A percentile compares a stretch with the other conserved stretches of the same genome.
These are phyloP conservation scores for Pichia inconspicua DNA, from an alignment of 1,139 yeast species.

Conservation along the genomic window DNA sequence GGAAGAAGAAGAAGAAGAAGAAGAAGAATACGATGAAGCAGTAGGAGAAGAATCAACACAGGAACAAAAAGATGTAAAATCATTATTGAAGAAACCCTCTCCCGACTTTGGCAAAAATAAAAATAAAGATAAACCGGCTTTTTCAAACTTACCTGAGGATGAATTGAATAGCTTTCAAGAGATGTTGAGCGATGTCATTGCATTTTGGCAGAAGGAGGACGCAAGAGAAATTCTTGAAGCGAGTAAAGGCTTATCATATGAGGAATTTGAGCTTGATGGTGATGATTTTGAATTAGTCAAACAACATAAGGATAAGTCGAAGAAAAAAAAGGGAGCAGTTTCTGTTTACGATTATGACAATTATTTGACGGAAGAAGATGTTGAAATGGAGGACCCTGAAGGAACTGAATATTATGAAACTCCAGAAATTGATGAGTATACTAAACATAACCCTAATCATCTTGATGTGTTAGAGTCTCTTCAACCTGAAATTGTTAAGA, in stretches of 20 bases:
- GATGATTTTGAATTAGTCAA: neutral
- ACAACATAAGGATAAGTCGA: neutral
- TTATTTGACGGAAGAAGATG: neutral
- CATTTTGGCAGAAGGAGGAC: slow-evolving; percentile 10
- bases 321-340: neutral
- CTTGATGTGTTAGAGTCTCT: slow-evolving; percentile 14
- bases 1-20: neutral
- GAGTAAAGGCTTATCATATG: slow-evolving; percentile 4
- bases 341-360: neutral
- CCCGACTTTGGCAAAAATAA: neutral
- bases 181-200: slow-evolving; percentile 6
- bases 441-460: slow-evolving; percentile 2
- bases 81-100: neutral
- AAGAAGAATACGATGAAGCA: neutral
- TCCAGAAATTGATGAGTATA: neutral
- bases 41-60: neutral
- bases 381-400: neutral
- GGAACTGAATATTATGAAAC: neutral
- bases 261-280: slow-evolving; percentile 7
- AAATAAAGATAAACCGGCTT: neutral
- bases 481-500: slow-evolving; percentile 8
- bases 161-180: slow-evolving; percentile 1
- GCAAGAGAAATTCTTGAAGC: slow-evolving; percentile 6
- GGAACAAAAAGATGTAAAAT: neutral
- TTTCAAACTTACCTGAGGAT: slow-evolving; percentile 1